These are phyloP conservation scores for Taphrina pruni DNA, from an alignment of 1,139 yeast genomes.

Conservation along the genomic window DNA sequence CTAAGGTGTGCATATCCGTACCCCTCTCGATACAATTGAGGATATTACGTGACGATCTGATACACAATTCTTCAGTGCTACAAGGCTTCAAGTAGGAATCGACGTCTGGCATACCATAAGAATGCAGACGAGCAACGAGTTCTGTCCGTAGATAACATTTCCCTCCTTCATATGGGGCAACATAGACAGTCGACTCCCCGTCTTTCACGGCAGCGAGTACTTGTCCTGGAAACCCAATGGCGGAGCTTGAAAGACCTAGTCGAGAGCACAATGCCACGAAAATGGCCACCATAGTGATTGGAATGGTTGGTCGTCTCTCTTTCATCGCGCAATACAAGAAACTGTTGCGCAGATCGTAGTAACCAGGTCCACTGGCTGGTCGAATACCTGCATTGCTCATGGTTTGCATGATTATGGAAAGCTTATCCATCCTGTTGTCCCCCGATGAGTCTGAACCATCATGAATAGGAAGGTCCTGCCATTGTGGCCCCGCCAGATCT, in stretches of 20 bases:
- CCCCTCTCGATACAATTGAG: conserved; percentile 28
- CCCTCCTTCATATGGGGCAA: conserved; percentile 29
- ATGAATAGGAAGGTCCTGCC: conserved; percentile 16
- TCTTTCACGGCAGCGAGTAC: conserved; percentile 25
- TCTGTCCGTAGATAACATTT: conserved; percentile 12
- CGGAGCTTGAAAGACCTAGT: conserved; percentile 13
- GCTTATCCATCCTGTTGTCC: neutral
- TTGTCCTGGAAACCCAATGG: conserved; percentile 32
- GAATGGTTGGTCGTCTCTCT: conserved; percentile 22
- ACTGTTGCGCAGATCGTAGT: conserved; percentile 28
- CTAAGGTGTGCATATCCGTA: conserved; percentile 3
- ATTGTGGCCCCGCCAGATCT: neutral
- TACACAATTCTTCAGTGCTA: conserved; percentile 9
- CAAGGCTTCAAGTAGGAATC: conserved; percentile 1
- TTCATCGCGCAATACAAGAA: conserved; percentile 20
- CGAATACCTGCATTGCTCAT: conserved; percentile 13
- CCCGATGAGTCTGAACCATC: neutral
- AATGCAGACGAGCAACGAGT: conserved; percentile 12
- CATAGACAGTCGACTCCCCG: conserved; percentile 5
- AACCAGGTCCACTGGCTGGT: conserved; percentile 15
- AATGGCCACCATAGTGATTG: conserved; percentile 29
- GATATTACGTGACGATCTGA: conserved; percentile 22
- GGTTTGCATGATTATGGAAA: conserved; percentile 10
- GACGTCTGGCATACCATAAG: conserved; percentile 8
- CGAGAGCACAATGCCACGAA: conserved; percentile 20